A percentile compares a stretch with the other conserved stretches of the same genome.
phyloP scores from a whole-genome alignment of 2,329 filamentous ascomycete genomes.

The Fusarium temperatum region DNA sequence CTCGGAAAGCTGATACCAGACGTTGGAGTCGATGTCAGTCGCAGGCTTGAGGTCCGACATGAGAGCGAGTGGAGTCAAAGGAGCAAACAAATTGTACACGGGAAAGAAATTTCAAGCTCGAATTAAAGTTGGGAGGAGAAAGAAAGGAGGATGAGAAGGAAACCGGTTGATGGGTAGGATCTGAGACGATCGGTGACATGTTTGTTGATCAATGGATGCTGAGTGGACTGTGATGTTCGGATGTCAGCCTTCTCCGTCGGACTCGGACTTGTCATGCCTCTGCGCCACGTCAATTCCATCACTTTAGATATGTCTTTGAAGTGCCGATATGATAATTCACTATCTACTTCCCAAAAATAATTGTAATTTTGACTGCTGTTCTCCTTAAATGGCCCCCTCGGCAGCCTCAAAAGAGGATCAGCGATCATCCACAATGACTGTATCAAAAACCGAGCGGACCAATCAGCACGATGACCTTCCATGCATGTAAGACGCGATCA shows the following conservation, averaged over 20 bases:
- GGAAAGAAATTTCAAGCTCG: too few species aligned
- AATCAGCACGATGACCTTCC: not conserved
- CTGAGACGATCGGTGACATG: not conserved
- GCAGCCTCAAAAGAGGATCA: not conserved
- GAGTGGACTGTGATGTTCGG: not conserved
- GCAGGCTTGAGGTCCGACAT: constrained; percentile 24
- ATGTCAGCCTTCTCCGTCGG: not conserved
- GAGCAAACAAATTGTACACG: not conserved
- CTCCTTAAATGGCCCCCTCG: not conserved
- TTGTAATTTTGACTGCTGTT: fast-evolving
- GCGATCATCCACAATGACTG: not conserved
- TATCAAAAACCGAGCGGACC: not conserved
- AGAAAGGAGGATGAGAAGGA: not conserved
- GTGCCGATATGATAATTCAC: too few species aligned
- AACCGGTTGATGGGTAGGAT: not conserved
- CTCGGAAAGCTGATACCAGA: constrained; percentile 50
- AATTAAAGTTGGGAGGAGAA: not conserved
- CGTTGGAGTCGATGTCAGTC: constrained; percentile 47
- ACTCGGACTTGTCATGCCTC: not conserved
- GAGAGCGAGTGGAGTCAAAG: not conserved
- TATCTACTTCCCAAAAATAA: too few species aligned
- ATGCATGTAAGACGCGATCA: constrained; percentile 2
- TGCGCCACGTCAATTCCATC: not conserved
- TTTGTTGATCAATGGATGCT: not conserved
- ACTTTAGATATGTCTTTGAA: too few species aligned